Percentiles rank a stretch among this genome's conserved stretches.
phyloP scores from a whole-genome alignment of 352 stramenopile species.

The Phytopythium litorale region DNA sequence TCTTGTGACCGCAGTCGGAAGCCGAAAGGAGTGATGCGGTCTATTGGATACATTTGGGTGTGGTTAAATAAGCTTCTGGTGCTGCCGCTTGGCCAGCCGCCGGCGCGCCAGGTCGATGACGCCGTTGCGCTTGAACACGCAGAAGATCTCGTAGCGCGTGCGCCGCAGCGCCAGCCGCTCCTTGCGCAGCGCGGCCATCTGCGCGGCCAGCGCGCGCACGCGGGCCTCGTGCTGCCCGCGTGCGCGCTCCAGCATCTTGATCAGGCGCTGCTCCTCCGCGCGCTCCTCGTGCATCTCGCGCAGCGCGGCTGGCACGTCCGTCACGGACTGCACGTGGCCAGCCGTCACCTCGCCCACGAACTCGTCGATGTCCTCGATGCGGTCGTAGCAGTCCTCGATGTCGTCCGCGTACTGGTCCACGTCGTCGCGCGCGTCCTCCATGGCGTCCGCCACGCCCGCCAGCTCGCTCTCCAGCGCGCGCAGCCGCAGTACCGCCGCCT shows the following conservation, averaged over 20 bases:
- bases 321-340: slow-evolving; percentile 27
- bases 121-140: slow-evolving; percentile 35
- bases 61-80: slow-evolving; percentile 28
- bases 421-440: slow-evolving; percentile 35
- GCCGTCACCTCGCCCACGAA: slow-evolving; percentile 31
- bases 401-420: slow-evolving; percentile 38
- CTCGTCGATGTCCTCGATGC: slow-evolving; percentile 39
- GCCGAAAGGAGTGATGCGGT: too few relatives aligned
- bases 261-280: slow-evolving; percentile 32
- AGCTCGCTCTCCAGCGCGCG: slow-evolving; percentile 30
- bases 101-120: slow-evolving; percentile 36
- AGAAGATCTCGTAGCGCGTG: slow-evolving; percentile 35
- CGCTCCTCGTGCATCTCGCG: slow-evolving; percentile 35
- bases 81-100: slow-evolving; percentile 21
- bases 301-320: slow-evolving; percentile 22
- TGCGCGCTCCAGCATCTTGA: slow-evolving; percentile 30
- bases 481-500: slow-evolving; percentile 26
- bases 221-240: slow-evolving; percentile 27
- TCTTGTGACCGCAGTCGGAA: too few relatives aligned
- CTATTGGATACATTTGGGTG: too few relatives aligned
- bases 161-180: slow-evolving; percentile 27
- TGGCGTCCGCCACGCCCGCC: slow-evolving; percentile 25
- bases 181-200: slow-evolving; percentile 19
- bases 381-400: slow-evolving; percentile 38
- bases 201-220: slow-evolving; percentile 20